phyloP scores from a whole-genome alignment of 805 yeast species.

The Candida sakaeoensis region DNA sequence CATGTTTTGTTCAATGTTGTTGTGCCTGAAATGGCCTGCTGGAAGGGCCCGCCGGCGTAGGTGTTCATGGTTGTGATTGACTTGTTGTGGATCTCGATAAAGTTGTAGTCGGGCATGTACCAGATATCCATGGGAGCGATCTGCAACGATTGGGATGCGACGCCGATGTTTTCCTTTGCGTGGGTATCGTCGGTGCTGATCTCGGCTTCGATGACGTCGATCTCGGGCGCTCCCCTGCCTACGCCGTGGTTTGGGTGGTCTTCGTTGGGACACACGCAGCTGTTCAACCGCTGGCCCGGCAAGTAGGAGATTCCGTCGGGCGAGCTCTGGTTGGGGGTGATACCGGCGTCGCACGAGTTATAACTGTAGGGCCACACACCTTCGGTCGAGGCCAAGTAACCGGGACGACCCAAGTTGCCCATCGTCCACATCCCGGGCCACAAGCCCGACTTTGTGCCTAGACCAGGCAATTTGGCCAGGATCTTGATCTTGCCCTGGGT shows the following conservation, averaged over 20 bases:
- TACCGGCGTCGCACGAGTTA: constrained; percentile 37
- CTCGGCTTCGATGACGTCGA: constrained; percentile 88
- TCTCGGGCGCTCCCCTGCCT: constrained; percentile 55
- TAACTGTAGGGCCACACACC: constrained; percentile 43
- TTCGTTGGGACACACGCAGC: constrained; percentile 33
- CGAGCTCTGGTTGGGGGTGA: constrained; percentile 38
- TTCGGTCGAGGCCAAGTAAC: constrained; percentile 34
- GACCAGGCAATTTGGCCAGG: constrained; percentile 32
- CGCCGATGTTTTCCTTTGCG: constrained; percentile 39
- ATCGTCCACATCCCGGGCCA: constrained; percentile 44
- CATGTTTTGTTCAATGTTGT: constrained; percentile 77
- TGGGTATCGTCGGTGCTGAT: constrained; percentile 44
- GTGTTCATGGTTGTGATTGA: constrained; percentile 77
- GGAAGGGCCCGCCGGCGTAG: constrained; percentile 90
- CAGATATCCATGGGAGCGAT: constrained; percentile 92
- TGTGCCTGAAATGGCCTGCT: constrained; percentile 85
- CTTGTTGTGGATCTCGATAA: constrained; percentile 64
- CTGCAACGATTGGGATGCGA: constrained; percentile 90
- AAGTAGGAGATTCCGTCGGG: constrained; percentile 39
- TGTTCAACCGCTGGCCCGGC: constrained; percentile 34
- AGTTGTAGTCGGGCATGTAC: constrained; percentile 88
- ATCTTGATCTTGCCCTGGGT: constrained; percentile 31
- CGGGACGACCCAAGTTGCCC: constrained; percentile 41
- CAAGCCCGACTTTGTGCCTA: constrained; percentile 34
- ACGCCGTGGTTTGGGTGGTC: constrained; percentile 36